A percentile compares a stretch with the other conserved stretches of the same genome.
Evolutionary conservation across 2,329 filamentous ascomycete genomes (phyloP).

Genomic region (Alternaria triticina): DNA sequence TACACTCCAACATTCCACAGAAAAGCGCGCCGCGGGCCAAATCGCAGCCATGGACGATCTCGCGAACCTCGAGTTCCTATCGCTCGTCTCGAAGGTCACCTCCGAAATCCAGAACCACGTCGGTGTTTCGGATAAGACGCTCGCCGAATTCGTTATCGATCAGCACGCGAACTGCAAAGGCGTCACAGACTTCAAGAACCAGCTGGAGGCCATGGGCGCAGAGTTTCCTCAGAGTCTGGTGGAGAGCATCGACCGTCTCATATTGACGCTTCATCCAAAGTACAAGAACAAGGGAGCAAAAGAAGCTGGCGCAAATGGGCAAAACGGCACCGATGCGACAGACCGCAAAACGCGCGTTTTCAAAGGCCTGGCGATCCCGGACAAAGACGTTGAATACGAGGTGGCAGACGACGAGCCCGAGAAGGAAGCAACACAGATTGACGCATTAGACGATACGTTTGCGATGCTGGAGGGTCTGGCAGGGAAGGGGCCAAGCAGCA

Average conservation of each 20-base stretch:
- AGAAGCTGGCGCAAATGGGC: constrained; percentile 48
- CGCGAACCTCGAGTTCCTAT: constrained; percentile 87
- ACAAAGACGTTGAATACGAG: constrained; percentile 66
- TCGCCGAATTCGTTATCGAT: constrained; percentile 95
- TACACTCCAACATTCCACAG: background rate
- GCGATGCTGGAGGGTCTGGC: constrained; percentile 88
- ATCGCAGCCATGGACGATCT: constrained; percentile 78
- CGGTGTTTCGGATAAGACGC: constrained; percentile 88
- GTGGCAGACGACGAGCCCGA: constrained; percentile 55
- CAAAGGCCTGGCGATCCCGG: constrained; percentile 84
- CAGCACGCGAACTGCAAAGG: constrained; percentile 78
- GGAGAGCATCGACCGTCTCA: constrained; percentile 88
- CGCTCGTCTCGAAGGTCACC: constrained; percentile 91
- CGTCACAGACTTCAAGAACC: constrained; percentile 75
- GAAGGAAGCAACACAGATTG: constrained; percentile 55
- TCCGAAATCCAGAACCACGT: constrained; percentile 94
- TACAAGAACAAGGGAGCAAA: constrained; percentile 66
- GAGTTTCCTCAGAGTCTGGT: constrained; percentile 86
- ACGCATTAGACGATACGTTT: constrained; percentile 90
- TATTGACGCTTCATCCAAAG: constrained; percentile 88
- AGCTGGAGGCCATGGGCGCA: constrained; percentile 76
- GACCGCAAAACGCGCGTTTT: constrained; percentile 88
- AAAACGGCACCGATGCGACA: constrained; percentile 59
- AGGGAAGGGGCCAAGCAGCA: constrained; percentile 45
- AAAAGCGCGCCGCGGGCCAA: constrained; percentile 2